Conservation (phyloP, 2,329 filamentous ascomycete genomes). For the Trichoderma sp. region DNA sequence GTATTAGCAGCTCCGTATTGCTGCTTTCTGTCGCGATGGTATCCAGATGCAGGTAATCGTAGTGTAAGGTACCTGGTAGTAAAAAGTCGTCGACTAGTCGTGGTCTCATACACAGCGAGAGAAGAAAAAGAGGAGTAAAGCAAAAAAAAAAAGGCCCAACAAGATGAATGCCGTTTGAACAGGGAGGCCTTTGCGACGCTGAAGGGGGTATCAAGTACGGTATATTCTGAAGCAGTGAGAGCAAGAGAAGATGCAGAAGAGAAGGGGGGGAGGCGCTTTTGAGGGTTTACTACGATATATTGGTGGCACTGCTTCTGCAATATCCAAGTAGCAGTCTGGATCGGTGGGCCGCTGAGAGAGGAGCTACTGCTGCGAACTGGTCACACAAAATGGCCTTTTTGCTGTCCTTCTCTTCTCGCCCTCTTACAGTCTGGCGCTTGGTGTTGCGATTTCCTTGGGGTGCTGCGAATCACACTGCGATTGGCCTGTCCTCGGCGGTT, state of each 20-base stretch:
- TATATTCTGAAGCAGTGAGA: conserved; percentile 23
- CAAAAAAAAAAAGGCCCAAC: conserved; percentile 5
- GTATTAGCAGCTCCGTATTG: background rate
- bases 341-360: conserved; percentile 1
- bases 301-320: background rate
- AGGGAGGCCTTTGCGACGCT: conserved; percentile 1
- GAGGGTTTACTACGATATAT: background rate
- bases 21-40: background rate
- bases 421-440: background rate
- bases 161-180: background rate
- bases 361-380: conserved; percentile 28
- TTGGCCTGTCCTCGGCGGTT: conserved; percentile 47
- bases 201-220: conserved; percentile 21
- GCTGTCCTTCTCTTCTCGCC: background rate
- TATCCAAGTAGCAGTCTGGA: background rate
- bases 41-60: background rate
- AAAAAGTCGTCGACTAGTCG: conserved; percentile 14
- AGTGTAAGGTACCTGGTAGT: background rate
- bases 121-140: background rate
- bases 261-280: conserved; percentile 9
- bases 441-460: background rate
- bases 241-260: conserved; percentile 21
- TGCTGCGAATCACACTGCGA: conserved; percentile 31
- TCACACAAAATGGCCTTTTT: conserved; percentile 25
- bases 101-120: conserved; percentile 22